Evolutionary conservation across 768 basidiomycete species (phyloP).

Genomic region (Pulveroboletus sp.): DNA sequence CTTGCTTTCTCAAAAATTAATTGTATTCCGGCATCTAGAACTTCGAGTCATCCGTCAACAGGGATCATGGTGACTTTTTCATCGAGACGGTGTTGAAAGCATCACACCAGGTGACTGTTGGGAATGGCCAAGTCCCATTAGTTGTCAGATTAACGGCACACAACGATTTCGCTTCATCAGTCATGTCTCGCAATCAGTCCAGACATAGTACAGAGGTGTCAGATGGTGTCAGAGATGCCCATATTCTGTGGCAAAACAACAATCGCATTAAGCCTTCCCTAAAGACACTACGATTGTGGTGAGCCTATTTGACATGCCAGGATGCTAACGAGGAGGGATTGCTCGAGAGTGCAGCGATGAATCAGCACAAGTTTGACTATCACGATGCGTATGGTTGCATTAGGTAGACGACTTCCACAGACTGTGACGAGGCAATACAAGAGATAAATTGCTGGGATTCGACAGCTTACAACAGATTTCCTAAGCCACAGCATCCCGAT

Average conservation of each 20-base stretch:
- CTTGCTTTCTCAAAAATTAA: conserved; percentile 1
- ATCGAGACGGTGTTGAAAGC: conserved; percentile 3
- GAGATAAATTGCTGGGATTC: conserved; percentile 13
- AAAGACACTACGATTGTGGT: neutral
- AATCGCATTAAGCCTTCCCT: neutral
- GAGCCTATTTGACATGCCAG: neutral
- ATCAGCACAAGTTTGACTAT: neutral
- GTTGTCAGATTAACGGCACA: too few species aligned
- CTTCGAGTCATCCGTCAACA: conserved; percentile 12
- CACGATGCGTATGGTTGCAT: too few species aligned
- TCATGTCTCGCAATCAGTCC: too few species aligned
- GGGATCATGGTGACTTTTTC: neutral
- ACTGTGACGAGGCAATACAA: conserved; percentile 10
- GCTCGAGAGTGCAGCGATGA: neutral
- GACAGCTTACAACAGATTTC: conserved; percentile 16
- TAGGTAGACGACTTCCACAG: neutral
- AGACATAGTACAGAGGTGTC: too few species aligned
- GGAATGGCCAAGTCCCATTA: neutral
- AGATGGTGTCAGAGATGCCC: neutral
- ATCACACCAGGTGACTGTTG: neutral
- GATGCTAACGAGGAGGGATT: neutral
- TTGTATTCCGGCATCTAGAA: neutral
- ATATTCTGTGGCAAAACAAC: neutral
- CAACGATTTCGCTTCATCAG: too few species aligned
- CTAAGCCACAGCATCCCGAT: conserved; percentile 1